phyloP scores from a whole-genome alignment of 495 filamentous ascomycete species.

The Staphylotrichum tortipilum region DNA sequence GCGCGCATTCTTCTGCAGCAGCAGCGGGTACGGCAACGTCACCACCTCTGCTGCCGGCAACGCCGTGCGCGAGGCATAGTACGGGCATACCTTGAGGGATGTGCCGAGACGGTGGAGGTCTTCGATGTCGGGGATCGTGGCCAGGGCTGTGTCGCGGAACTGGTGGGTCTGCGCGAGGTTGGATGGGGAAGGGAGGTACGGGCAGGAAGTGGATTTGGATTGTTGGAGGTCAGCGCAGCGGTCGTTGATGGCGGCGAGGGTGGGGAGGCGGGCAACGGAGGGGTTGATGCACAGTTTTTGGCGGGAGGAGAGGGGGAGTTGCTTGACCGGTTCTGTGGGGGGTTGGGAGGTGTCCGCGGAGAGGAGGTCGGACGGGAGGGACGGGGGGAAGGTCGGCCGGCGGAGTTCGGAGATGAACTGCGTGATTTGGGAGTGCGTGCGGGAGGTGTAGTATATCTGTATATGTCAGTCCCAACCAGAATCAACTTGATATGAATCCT shows the following conservation, averaged over 20 bases:
- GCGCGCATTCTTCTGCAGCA: conserved; percentile 81
- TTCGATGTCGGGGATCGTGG: conserved; percentile 86
- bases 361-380: conserved; percentile 25
- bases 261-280: conserved; percentile 61
- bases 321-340: conserved; percentile 62
- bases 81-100: conserved; percentile 78
- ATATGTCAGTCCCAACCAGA: not conserved
- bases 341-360: conserved; percentile 13
- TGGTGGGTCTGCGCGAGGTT: conserved; percentile 62
- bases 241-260: conserved; percentile 83
- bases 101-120: conserved; percentile 74
- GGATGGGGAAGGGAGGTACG: conserved; percentile 69
- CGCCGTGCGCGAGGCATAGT: conserved; percentile 81
- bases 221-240: conserved; percentile 88
- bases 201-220: conserved; percentile 59
- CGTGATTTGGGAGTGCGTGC: conserved; percentile 89
- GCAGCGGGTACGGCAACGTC: conserved; percentile 84
- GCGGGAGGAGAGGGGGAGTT: conserved; percentile 79
- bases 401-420: conserved; percentile 90
- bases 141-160: conserved; percentile 82
- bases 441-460: conserved; percentile 82
- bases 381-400: conserved; percentile 67
- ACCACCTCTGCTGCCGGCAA: conserved; percentile 86
- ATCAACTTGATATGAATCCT: not conserved
- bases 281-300: conserved; percentile 93